These are phyloP conservation scores for Eustoma russellianum DNA, from an alignment of 257 asterid species.

Conservation along the genomic window DNA sequence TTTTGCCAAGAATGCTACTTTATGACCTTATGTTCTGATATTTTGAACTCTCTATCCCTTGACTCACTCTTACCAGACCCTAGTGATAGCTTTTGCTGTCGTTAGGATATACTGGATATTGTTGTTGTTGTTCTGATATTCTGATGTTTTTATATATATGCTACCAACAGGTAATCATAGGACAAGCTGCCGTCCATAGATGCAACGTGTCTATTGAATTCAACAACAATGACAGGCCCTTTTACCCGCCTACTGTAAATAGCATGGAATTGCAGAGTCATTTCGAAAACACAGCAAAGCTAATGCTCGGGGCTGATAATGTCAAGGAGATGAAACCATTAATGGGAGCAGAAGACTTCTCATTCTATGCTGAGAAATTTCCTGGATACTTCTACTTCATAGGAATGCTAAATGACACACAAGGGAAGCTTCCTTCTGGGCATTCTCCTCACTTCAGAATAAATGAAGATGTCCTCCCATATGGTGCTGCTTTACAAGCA, in stretches of 20 bases:
- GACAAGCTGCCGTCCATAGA: constrained; percentile 54
- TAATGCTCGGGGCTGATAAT: constrained; percentile 34
- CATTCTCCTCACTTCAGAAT: constrained; percentile 45
- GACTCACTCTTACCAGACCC: too few species aligned
- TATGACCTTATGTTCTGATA: background rate
- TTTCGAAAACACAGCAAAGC: constrained; percentile 27
- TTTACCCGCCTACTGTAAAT: constrained; percentile 50
- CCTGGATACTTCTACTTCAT: constrained; percentile 48
- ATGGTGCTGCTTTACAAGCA: constrained; percentile 65
- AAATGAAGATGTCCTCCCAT: constrained; percentile 55
- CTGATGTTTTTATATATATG: background rate
- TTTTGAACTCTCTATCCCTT: background rate
- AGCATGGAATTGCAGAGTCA: constrained; percentile 34
- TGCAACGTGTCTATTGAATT: constrained; percentile 45
- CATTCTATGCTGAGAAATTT: constrained; percentile 45
- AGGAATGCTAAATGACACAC: constrained; percentile 47
- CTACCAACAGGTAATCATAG: constrained; percentile 33
- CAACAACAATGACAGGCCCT: constrained; percentile 22
- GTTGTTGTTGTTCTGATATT: background rate
- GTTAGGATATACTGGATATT: too few species aligned
- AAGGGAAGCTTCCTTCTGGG: constrained; percentile 23
- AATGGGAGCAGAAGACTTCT: constrained; percentile 63
- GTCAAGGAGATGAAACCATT: constrained; percentile 20
- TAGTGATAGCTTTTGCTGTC: too few species aligned
- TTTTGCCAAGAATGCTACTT: too few species aligned